Percentiles rank a stretch among this genome's conserved stretches.
These are phyloP conservation scores for Ambrosia artemisiifolia DNA, from an alignment of 129 eudicot species.

Conservation along the genomic window DNA sequence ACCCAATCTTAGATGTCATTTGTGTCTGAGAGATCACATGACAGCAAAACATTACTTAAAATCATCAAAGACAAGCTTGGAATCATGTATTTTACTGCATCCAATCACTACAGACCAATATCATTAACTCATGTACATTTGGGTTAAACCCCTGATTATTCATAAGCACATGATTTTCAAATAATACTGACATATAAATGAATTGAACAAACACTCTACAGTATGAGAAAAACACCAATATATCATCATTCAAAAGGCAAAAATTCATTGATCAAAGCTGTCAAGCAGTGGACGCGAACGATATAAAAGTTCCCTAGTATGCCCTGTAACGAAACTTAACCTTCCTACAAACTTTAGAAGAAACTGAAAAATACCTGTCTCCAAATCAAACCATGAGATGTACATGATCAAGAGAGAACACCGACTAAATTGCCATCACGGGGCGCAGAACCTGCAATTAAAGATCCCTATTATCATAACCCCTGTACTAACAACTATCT, in stretches of 20 bases:
- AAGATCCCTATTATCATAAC: slow-evolving; percentile 44
- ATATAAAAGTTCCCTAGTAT: slow-evolving; percentile 26
- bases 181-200: background rate
- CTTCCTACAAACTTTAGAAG: slow-evolving; percentile 34
- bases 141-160: background rate
- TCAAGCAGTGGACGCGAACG: slow-evolving; percentile 16
- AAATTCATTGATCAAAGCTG: slow-evolving; percentile 42
- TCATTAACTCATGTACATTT: background rate
- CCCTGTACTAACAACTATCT: slow-evolving; percentile 48
- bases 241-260: slow-evolving; percentile 28
- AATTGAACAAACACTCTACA: background rate
- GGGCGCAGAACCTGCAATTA: slow-evolving; percentile 25
- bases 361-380: slow-evolving; percentile 44
- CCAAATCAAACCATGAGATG: slow-evolving; percentile 37
- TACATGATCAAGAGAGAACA: slow-evolving; percentile 51
- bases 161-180: too few species aligned
- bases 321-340: slow-evolving; percentile 34
- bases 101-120: background rate
- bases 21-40: too few species aligned
- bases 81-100: background rate
- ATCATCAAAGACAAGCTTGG: background rate
- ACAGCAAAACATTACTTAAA: background rate
- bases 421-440: slow-evolving; percentile 30
- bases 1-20: too few species aligned
- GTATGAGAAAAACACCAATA: background rate